Evolutionary conservation across 352 stramenopile species (phyloP).

Genomic region (Pythium vanterpoolii): DNA sequence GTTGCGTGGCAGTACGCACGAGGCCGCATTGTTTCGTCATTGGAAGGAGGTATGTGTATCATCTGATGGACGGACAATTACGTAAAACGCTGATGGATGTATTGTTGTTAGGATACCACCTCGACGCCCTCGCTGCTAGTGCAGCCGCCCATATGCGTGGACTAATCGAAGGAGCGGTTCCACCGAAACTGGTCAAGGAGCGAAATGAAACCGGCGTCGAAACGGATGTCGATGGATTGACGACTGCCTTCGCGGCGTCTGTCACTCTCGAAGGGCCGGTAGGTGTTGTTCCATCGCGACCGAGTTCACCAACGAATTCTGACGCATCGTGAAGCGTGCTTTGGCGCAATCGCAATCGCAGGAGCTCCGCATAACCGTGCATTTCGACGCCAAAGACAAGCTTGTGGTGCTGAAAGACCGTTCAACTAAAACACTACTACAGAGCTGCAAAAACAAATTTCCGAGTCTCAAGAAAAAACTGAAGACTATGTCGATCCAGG

Average conservation of each 20-base stretch:
- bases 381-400: constrained; percentile 34
- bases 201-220: constrained; percentile 3
- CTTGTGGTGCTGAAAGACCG: constrained; percentile 34
- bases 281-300: neutral
- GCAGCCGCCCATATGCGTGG: constrained; percentile 33
- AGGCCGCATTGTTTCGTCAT: constrained; percentile 48
- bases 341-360: constrained; percentile 2
- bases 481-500: constrained; percentile 27
- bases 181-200: constrained; percentile 1
- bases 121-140: constrained; percentile 32
- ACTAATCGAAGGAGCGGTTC: constrained; percentile 26
- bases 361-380: constrained; percentile 34
- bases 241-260: constrained; percentile 20
- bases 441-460: constrained; percentile 41
- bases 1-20: constrained; percentile 39
- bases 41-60: constrained; percentile 46
- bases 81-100: neutral
- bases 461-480: constrained; percentile 25
- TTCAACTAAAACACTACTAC: constrained; percentile 27
- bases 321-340: neutral
- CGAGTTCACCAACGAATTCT: too few relatives aligned
- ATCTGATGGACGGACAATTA: neutral
- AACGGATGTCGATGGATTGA: neutral
- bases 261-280: constrained; percentile 14
- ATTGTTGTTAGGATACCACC: constrained; percentile 33